Conservation (phyloP, 2,329 filamentous ascomycete genomes). For the Acarospora socialis region DNA sequence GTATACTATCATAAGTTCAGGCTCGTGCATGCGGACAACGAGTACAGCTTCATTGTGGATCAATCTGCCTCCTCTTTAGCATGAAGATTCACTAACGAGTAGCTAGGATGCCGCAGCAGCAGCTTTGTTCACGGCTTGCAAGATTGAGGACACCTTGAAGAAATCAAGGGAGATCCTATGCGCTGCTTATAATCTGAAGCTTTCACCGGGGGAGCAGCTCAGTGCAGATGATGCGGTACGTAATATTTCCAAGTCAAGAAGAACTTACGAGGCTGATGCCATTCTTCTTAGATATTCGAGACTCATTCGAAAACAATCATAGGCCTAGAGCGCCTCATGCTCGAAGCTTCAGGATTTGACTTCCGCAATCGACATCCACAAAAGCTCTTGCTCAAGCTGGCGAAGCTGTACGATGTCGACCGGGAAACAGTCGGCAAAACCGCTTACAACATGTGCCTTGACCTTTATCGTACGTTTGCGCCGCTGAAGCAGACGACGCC, state of each 20-base stretch:
- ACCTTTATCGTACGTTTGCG: slow-evolving; percentile 85
- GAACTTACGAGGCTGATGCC: slow-evolving; percentile 5
- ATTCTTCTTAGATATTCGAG: slow-evolving; percentile 54
- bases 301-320: slow-evolving; percentile 65
- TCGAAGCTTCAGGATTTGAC: slow-evolving; percentile 87
- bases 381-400: slow-evolving; percentile 67
- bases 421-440: slow-evolving; percentile 45
- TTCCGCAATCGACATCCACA: slow-evolving; percentile 83
- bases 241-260: slow-evolving; percentile 1
- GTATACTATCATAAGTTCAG: slow-evolving; percentile 92
- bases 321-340: slow-evolving; percentile 77
- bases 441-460: slow-evolving; percentile 71
- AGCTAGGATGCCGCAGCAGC: slow-evolving; percentile 69
- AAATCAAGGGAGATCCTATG: slow-evolving; percentile 89
- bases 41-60: slow-evolving; percentile 62
- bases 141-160: slow-evolving; percentile 95
- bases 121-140: slow-evolving; percentile 83
- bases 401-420: slow-evolving; percentile 43
- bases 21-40: slow-evolving; percentile 66
- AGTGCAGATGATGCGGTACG: slow-evolving; percentile 70
- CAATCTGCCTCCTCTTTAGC: too few relatives aligned
- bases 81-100: slow-evolving; percentile 5
- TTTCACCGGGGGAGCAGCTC: slow-evolving; percentile 48
- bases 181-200: slow-evolving; percentile 75
- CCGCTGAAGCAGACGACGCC: slow-evolving; percentile 79